Conservation (phyloP, 179 eudicot genomes). For the Camellia oleifera region DNA sequence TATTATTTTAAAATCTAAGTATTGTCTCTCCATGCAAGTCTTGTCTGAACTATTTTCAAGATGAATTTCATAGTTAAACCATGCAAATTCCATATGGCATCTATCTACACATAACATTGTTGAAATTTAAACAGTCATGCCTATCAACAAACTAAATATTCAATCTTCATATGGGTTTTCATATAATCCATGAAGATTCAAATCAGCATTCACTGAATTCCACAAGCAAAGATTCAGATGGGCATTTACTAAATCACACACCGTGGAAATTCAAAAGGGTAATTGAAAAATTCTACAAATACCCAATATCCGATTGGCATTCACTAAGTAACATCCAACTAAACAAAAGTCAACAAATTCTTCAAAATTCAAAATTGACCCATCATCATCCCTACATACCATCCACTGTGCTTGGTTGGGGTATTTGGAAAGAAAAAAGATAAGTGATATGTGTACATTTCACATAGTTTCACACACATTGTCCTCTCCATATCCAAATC, state of each 20-base stretch:
- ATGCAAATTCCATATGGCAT: not conserved
- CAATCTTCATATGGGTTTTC: not conserved
- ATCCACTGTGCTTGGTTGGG: constrained; percentile 16
- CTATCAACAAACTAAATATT: not conserved
- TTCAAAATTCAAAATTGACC: not conserved
- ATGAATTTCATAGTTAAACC: not conserved
- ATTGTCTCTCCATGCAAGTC: too few species aligned
- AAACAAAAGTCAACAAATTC: not conserved
- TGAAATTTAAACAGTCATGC: not conserved
- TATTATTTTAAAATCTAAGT: too few species aligned
- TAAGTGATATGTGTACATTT: too few species aligned
- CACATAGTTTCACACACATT: too few species aligned
- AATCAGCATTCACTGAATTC: not conserved
- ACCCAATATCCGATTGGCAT: not conserved
- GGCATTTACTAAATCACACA: not conserved
- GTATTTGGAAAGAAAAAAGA: too few species aligned
- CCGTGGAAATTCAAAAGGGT: not conserved
- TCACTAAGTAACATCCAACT: not conserved
- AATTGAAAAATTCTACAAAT: too few species aligned
- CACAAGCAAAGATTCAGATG: not conserved
- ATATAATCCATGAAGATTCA: not conserved
- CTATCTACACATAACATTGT: not conserved
- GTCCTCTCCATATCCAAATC: too few species aligned
- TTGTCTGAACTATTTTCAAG: too few species aligned
- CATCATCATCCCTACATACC: constrained; percentile 28